Evolutionary conservation across 2,329 filamentous ascomycete genomes (phyloP), one percentile per base, ranked within the genome.

Genomic region (Emmonsiellopsis sp.): DNA sequence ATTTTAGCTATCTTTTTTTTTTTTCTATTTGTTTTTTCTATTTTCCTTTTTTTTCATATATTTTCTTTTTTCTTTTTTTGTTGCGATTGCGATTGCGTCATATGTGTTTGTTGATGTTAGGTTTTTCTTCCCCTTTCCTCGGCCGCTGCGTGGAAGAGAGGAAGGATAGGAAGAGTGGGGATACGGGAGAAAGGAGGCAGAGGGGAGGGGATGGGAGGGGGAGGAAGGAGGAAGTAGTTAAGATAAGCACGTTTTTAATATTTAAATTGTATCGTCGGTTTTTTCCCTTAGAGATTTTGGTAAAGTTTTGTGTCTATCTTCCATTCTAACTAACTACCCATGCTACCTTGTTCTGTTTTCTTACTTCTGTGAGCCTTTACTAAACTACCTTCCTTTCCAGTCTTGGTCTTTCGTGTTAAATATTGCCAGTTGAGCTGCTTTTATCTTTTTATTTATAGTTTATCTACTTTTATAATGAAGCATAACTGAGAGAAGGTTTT

Each of bases 161-260:
- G 15, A 15, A 42, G 40, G 40, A 42, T 15, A 42, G 26, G 31
- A 20, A 5, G 20, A 26, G 20, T 3, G 5, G 20, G 20, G 20
- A 5, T 26, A 26, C 20, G 13, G 46, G n/a, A 31, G 31, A 30
- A 13, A 11, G 34, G 20, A 26, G 20, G n/a, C n/a, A n/a, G n/a
- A n/a, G 46, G n/a, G n/a, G 15, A 48, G 26, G 32, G 31, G 20
- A 10, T 31, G 9, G 7, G 43, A 31, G 10, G 7, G 10, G 11
- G 9, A 15, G 31, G 9, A 16, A 16, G 32, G 8, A 35, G 34
- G 46, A 38, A 37, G 38, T 49, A 49, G 46, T 32, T 15, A 26
- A 49, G 46, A 38, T 49, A 49, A 26, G 34, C 35, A 49, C 46
- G 35, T n/a, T 49, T 49, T 49, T 49, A 49, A 49, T 49, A 38